Base-by-base conservation (phyloP, 371 early-diverging fungal genomes). In the Rhizopus delemar region DNA sequence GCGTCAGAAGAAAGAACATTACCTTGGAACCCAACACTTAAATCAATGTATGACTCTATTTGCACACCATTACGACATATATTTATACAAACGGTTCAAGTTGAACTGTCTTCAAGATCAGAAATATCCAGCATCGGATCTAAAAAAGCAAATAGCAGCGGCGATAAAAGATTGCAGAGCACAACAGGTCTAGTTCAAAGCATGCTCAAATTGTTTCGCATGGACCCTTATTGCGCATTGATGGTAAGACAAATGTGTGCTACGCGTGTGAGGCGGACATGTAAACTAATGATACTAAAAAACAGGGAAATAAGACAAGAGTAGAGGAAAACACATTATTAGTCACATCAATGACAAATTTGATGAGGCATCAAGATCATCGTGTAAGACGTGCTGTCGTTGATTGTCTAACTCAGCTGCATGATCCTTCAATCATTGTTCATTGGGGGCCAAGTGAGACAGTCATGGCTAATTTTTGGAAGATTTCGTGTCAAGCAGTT, bases 21-120 rank as follows among this genome's bases (percentile, higher is more conserved):
- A 16, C 83, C 90, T 3, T 90, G 89, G 90, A 85, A 87, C 59
- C 90, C 91, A 5, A 68, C 80, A 2, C 73, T 91, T 3, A 74
- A 84, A 28, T 67, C 69, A 9, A 79, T 92, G 50, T 87, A 88
- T 66, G 72, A 80, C 0, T 77, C 81, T 16, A 64, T 93, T 35
- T 90, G 88, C n/a, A 66, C 69, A 4, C 87, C 85, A 12, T 60
- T 92, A 34, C 75, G 92, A 31, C 70, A 66, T 32, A 71, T 93
- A 39, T 90, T 93, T 64, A 59, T 81, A 1, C 65, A 67, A 8
- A 56, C 59, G 8, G 55, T 59, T 0, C 62, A 59, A 35, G 38
- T 22, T 28, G 71, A 68, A 59, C 41, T 70, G 4, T 13, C 51
- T 36, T 38, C 52, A 2, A 41, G 51, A 52, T 49, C 60, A 29